phyloP scores from a whole-genome alignment of 1,139 yeast species.

The Chernovozyma sophiae-reginae region DNA sequence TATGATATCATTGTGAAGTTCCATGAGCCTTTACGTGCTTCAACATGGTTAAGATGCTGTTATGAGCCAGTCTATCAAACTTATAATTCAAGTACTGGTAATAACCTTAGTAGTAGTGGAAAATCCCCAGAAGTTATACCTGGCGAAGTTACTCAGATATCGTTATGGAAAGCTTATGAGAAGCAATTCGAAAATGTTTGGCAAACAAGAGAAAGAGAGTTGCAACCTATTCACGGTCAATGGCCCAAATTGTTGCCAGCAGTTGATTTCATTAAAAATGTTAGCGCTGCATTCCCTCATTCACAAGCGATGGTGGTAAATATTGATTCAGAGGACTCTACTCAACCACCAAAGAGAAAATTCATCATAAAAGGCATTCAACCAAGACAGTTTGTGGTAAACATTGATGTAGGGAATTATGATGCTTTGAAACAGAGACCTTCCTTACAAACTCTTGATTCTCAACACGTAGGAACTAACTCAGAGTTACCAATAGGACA shows the following conservation, averaged over 20 bases:
- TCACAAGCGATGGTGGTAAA: constrained; percentile 91
- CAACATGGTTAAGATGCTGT: constrained; percentile 91
- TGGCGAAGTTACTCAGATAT: constrained; percentile 92
- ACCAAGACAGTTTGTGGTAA: constrained; percentile 44
- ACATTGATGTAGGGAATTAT: constrained; percentile 42
- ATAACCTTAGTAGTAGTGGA: constrained; percentile 15
- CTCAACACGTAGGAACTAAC: constrained; percentile 2
- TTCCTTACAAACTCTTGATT: constrained; percentile 1
- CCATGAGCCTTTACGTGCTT: constrained; percentile 88
- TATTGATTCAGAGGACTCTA: constrained; percentile 37
- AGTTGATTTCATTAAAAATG: constrained; percentile 93
- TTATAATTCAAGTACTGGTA: constrained; percentile 11
- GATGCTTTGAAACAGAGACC: constrained; percentile 36
- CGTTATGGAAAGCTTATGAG: constrained; percentile 95
- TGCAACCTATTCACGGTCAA: constrained; percentile 33
- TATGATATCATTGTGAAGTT: constrained; percentile 58
- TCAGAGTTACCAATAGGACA: constrained; percentile 31
- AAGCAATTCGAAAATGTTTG: constrained; percentile 59
- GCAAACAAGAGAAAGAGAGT: constrained; percentile 30
- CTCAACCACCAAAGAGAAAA: constrained; percentile 57
- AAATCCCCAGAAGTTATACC: constrained; percentile 13
- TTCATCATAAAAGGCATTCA: constrained; percentile 87
- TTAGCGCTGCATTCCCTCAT: constrained; percentile 82
- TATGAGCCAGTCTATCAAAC: constrained; percentile 60
- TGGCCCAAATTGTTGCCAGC: constrained; percentile 78